Base-by-base conservation (phyloP, 2,329 filamentous ascomycete species). In the Sporothrix mexicana region DNA sequence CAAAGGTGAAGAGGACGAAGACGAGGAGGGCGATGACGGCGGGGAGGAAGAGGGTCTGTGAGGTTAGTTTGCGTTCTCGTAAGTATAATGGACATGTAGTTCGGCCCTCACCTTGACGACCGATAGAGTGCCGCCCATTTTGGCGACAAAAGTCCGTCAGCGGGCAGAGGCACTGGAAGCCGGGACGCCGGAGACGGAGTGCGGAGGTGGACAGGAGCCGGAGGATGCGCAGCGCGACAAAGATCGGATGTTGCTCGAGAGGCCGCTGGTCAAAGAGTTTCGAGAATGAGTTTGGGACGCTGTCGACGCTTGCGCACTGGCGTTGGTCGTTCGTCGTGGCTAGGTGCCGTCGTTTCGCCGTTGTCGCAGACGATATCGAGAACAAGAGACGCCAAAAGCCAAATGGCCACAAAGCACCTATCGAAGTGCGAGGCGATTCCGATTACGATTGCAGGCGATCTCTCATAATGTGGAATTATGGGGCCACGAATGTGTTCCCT, bases 1-100 rank as follows among this genome's bases (percentile, higher is more conserved):
- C 82, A 80, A 90, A 92, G 72, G 88, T 90, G 72, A 90, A 82
- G 73, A 90, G 73, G 77, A 94, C 81, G 81, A 93, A 95, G 76
- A 93, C 83, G 74, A 88, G 81, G 66, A 94, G 85, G 62, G 92
- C 92, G 78, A 94, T 90, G 78, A 91, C 78, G 70, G 91, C 91
- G 47, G 92, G 92, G 75, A 93, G 83, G 77, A 93, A 80, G 75
- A 94, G 82, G 5, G 90, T 92, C 92, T 94, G 78, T 7, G 59
- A 66, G 30, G 51, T 23, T 13, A n/a, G 43, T n/a, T 5, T 36
- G 30, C 30, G 51, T 67, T 61, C 69, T 64, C 3, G 1, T n/a
- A 12, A 10, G 8, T 51, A 2, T 25, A 12, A 8, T 13, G 20
- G 3, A 57, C 2, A 15, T 49, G 36, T 4, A 36, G 30, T 17